Base-by-base conservation (phyloP, 83 land plant species). In the Isoetes engelmannii region DNA sequence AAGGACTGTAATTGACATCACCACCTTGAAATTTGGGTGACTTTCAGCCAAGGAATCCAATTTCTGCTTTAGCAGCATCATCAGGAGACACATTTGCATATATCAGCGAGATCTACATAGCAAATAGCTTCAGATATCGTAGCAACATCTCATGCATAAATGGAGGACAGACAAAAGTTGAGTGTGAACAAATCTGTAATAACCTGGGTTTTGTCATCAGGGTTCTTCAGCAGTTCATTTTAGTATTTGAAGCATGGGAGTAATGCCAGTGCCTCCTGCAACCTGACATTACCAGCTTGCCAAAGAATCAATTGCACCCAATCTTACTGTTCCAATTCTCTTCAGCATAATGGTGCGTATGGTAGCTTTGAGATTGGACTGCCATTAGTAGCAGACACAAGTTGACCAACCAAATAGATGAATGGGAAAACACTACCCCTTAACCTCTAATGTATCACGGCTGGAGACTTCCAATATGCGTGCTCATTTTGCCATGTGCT, bases 231-330 rank as follows among this genome's bases (percentile, higher is more conserved):
- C 76, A 94, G 80, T 56, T 89, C 90, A 61, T 94, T 90, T n/a
- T 80, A 94, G 79, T n/a, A 94, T 57, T 74, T 94, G 99, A 63
- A 94, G 79, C 99, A 94, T 94, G 47, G 99, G 99, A 19, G 99
- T 94, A 53, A 94, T 82, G 5, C 99, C 99, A 65, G 90, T 77
- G 55, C 99, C 99, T 57, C 99, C 99, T 6, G 99, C 99, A 79
- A 94, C 76, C 99, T 94, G 76, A 45, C 74, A 15, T 37, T 6
- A 7, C 5, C 4, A 63, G 45, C 15, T 56, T 44, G 8, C 41
- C 58, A 53, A 4, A 3, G 7, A 59, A 44, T 44, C 9, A 13
- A 5, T 67, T 54, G 19, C 21, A 17, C 47, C 54, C 57, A 43
- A 20, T 6, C 83, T 82, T 81, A 93, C 98, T 96, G 90, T 94